Base-by-base conservation (phyloP, 768 basidiomycete species). In the Xanthoconium purpureum region DNA sequence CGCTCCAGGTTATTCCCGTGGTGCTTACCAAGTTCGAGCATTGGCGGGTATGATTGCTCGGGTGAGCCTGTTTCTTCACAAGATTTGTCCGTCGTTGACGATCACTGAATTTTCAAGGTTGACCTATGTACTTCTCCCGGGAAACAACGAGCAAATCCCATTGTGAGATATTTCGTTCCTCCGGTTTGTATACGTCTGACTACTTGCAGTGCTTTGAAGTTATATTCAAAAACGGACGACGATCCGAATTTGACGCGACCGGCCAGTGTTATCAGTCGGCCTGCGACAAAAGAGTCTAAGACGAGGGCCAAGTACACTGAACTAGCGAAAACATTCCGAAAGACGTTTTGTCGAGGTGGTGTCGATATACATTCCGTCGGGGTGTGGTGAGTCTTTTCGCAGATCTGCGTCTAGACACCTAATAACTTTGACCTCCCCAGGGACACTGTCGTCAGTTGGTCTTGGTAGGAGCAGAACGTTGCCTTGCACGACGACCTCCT, bases 391-490 rank as follows among this genome's bases (percentile, higher is more conserved):
- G 68, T 62, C 39, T 57, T 47, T 47, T 11, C 32, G 17, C 24
- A 20, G 1, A 13, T 35, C 4, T 39, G 13, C 40, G 15, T 30
- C 24, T 51, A 29, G 33, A 13, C 7, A 29, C 12, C 14, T 42
- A 17, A 32, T 52, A 10, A 46, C 15, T 20, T 17, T 6, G 15
- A 12, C 17, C 11, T 32, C 32, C 3, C 5, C 47, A 80, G 78
- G 78, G 79, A 80, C 33, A 78, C 78, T 80, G 5, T 79, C 79
- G 3, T 77, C 78, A 0, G 69, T 80, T 42, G 77, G 79, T 6
- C 12, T 78, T 3, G 38, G 69, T 3, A 62, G 77, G 40, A 60
- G 54, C 13, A 67, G 57, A 13, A 66, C 56, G 20, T 54, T 77
- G 9, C 76, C 78, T 6, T 58, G 55, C 20, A 74, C 75, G 8